These are phyloP conservation scores for Pisolithus albus DNA, from an alignment of 768 basidiomycete species.

Conservation along the genomic window DNA sequence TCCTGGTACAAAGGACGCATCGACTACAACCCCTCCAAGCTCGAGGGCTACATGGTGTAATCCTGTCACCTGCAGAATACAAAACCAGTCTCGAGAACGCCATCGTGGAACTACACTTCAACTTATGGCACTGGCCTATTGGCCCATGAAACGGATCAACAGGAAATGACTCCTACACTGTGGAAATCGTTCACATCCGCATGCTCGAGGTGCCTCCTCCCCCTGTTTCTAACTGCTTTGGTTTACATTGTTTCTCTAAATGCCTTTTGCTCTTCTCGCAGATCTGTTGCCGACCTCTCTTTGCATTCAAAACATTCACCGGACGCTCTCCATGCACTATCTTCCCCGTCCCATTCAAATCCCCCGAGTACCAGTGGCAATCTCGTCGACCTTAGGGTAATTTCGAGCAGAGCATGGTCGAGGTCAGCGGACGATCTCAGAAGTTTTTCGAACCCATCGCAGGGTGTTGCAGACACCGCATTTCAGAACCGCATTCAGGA, in stretches of 20 bases:
- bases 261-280: slow-evolving; percentile 25
- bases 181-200: too few relatives aligned
- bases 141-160: too few relatives aligned
- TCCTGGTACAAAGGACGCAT: too few relatives aligned
- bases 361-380: slow-evolving; percentile 26
- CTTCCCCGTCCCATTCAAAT: slow-evolving; percentile 25
- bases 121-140: too few relatives aligned
- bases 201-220: too few relatives aligned
- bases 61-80: too few relatives aligned
- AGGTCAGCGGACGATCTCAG: slow-evolving; percentile 74
- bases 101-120: too few relatives aligned
- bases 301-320: slow-evolving; percentile 38
- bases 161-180: too few relatives aligned
- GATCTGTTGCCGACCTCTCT: slow-evolving; percentile 63
- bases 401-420: slow-evolving; percentile 72
- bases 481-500: slow-evolving; percentile 58
- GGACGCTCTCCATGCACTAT: slow-evolving; percentile 32
- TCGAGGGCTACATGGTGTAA: too few relatives aligned
- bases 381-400: slow-evolving; percentile 60
- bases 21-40: too few relatives aligned
- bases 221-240: too few relatives aligned
- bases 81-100: too few relatives aligned
- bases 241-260: neutral
- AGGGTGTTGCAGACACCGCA: slow-evolving; percentile 36
- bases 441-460: slow-evolving; percentile 36